Conservation (phyloP, 2,329 filamentous ascomycete genomes). For the Pseudocercospora macadamiae region DNA sequence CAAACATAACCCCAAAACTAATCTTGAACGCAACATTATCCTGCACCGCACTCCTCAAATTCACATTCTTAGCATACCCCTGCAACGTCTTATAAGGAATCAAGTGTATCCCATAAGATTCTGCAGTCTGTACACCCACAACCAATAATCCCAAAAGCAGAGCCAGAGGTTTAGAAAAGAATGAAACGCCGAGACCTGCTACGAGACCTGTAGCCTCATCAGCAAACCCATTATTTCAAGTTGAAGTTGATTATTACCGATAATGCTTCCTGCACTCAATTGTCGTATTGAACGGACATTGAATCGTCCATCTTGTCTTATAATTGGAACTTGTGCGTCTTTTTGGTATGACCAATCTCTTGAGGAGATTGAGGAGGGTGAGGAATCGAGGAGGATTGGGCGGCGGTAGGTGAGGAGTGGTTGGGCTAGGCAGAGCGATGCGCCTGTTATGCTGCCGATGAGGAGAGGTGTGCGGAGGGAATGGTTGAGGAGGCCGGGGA, state of each 20-base stretch:
- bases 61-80: constrained; percentile 53
- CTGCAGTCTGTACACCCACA: constrained; percentile 61
- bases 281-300: constrained; percentile 49
- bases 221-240: no score
- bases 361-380: constrained; percentile 30
- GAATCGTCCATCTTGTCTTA: constrained; percentile 41
- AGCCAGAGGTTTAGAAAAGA: constrained; percentile 69
- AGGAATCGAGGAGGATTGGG: constrained; percentile 43
- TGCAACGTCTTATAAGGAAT: constrained; percentile 54
- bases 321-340: constrained; percentile 44
- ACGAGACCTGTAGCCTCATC: constrained; percentile 62
- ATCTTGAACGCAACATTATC: constrained; percentile 67
- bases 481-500: constrained; percentile 44
- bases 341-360: constrained; percentile 44
- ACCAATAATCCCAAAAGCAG: constrained; percentile 68
- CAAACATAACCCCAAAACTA: constrained; percentile 73
- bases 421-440: constrained; percentile 29
- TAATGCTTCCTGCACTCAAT: constrained; percentile 51
- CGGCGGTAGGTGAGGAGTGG: constrained; percentile 34
- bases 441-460: constrained; percentile 32
- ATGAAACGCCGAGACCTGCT: constrained; percentile 68
- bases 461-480: constrained; percentile 39
- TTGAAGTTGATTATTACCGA: constrained; percentile 41
- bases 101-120: constrained; percentile 56
- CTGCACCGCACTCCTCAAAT: constrained; percentile 56